phyloP scores from a whole-genome alignment of 805 yeast genomes.

The Jamesozyma piceae region DNA sequence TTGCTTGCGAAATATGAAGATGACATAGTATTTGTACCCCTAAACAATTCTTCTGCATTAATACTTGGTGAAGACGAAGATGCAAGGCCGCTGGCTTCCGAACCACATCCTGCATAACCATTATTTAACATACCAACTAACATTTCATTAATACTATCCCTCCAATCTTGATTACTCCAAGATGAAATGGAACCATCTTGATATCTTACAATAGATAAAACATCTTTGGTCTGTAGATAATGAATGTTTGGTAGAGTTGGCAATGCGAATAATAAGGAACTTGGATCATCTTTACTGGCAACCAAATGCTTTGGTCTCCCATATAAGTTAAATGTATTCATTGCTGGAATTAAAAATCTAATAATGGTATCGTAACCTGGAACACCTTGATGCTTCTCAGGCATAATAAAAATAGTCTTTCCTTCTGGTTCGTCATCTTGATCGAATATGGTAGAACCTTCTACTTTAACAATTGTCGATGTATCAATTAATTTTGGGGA shows the following conservation, averaged over 20 bases:
- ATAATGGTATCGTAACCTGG: constrained; percentile 65
- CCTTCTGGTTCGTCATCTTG: constrained; percentile 41
- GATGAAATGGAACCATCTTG: constrained; percentile 26
- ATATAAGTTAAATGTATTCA: constrained; percentile 60
- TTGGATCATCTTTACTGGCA: constrained; percentile 44
- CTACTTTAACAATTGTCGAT: constrained; percentile 80
- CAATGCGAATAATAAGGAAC: constrained; percentile 57
- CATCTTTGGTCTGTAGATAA: constrained; percentile 51
- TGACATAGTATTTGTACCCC: constrained; percentile 3
- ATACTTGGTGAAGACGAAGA: constrained; percentile 45
- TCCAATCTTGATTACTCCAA: constrained; percentile 59
- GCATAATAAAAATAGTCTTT: constrained; percentile 45
- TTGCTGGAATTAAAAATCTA: constrained; percentile 55
- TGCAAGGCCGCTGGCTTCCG: constrained; percentile 50
- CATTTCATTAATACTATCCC: constrained; percentile 42
- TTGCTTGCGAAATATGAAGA: background rate
- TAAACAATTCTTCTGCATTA: constrained; percentile 28
- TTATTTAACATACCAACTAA: constrained; percentile 40
- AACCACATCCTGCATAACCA: constrained; percentile 77
- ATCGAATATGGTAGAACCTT: constrained; percentile 63
- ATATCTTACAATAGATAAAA: constrained; percentile 32
- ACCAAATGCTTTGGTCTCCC: constrained; percentile 62
- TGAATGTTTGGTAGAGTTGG: constrained; percentile 65
- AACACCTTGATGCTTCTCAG: constrained; percentile 65
- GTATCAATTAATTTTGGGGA: constrained; percentile 71